Base-by-base conservation (phyloP, 2,329 filamentous ascomycete genomes). In the Samsoniella hepiali region DNA sequence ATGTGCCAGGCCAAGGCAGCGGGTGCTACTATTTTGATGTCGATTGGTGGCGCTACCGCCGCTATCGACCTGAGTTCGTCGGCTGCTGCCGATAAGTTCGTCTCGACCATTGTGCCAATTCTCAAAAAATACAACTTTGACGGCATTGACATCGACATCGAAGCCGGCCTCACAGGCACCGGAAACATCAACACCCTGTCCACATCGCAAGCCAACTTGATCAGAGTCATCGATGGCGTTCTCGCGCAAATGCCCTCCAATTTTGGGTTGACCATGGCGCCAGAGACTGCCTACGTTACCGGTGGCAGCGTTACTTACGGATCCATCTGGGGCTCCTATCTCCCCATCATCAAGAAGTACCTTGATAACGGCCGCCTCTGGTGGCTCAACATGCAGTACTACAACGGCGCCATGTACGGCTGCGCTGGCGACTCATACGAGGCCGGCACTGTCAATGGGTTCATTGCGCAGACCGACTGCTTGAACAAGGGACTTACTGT, bases 251-350 rank as follows among this genome's bases (percentile, higher is more conserved):
- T 85, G 56, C 86, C 87, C 72, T 83, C 79, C 61, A 89, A 74
- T 32, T 82, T 80, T 11, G 86, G 87, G 27, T 80, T 87, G 51
- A 87, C 82, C 44, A 85, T 77, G 69, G 74, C 74, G 5, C 73
- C 72, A 6, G 74, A 75, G 64, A 78, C 72, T 13, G 73, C 74
- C 3, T 75, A 75, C 60, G 74, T 75, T 2, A 75, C 73, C 0
- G 74, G 74, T 8, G 74, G 71, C 29, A 68, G 68, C 49, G 65
- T 75, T 6, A 65, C 59, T 1, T 75, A 72, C 63, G 72, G 72
- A 31, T 72, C 71, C 59, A 74, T 75, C 66, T 75, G 73, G 73
- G 73, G 73, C 51, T 67, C 73, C 5, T 75, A 75, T 62, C 69
- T 75, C 9, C 73, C 73, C 58, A 73, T 75, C 66, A 74, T 75